A percentile compares a stretch with the other conserved stretches of the same genome.
phyloP scores from a whole-genome alignment of 2,329 filamentous ascomycete species.

The Neonectria faginata region DNA sequence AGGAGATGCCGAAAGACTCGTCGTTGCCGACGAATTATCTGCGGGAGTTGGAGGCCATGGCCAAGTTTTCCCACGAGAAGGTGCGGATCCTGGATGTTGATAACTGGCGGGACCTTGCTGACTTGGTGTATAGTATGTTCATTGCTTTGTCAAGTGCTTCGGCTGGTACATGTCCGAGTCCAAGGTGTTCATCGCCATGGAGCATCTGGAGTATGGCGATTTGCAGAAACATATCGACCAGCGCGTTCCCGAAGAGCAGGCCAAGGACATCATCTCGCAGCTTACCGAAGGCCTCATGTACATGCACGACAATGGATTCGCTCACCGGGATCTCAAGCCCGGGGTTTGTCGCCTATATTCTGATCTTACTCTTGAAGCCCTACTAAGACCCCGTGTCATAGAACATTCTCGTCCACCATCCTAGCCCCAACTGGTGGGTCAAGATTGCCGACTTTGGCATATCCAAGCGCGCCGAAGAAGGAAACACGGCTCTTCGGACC shows the following conservation, averaged over 20 bases:
- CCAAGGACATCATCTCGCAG: conserved; percentile 1
- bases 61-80: conserved; percentile 8
- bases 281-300: conserved; percentile 4
- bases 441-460: conserved; percentile 17
- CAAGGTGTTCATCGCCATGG: conserved; percentile 16
- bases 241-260: not conserved
- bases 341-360: not conserved
- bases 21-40: not conserved
- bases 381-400: not conserved
- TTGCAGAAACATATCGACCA: not conserved
- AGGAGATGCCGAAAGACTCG: conserved; percentile 13
- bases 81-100: not conserved
- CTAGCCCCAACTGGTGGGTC: conserved; percentile 13
- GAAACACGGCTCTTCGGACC: not conserved
- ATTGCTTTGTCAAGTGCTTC: conserved; percentile 12
- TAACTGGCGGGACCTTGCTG: not conserved
- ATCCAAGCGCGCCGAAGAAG: conserved; percentile 11
- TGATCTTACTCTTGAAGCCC: not conserved
- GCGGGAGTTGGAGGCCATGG: conserved; percentile 7
- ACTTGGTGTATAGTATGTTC: not conserved
- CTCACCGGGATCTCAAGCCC: conserved; percentile 17
- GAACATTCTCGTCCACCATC: conserved; percentile 15
- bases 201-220: conserved; percentile 11
- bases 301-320: conserved; percentile 10
- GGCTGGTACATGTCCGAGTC: conserved; percentile 8